Base-by-base conservation (phyloP, 2,329 filamentous ascomycete species). In the Cladophialophora immunda region DNA sequence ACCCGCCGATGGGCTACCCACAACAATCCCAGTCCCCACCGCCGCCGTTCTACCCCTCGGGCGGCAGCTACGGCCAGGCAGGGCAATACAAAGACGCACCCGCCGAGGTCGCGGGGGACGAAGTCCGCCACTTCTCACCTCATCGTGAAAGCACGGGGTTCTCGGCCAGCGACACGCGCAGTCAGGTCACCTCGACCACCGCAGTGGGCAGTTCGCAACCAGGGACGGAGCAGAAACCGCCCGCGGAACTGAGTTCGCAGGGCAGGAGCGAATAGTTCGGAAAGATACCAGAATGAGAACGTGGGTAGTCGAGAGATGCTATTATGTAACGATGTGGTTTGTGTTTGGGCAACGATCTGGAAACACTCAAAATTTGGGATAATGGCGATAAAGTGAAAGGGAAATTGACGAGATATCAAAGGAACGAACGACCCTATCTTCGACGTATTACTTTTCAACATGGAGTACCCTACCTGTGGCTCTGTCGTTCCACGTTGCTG, bases 121-220 rank as follows among this genome's bases (percentile, higher is more conserved):
- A 55, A 15, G 11, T 56, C 27, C 59, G 38, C n/a, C 50, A 32
- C 9, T 7, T 55, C 25, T 38, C 50, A 15, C 7, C 36, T 19
- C 32, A 56, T 25, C 50, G 50, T 3, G 41, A 55, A 25, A 56
- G 59, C 59, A 54, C n/a, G 13, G 59, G 34, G 3, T n/a, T 55
- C 15, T 22, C n/a, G 22, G 25, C 27, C 41, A 62, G 59, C 36
- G 59, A 62, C 59, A 62, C 59, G 34, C 58, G 32, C 41, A 61
- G 58, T 15, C 58, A 61, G n/a, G 15, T 25, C 11, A 55, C 59
- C 1, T 62, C 59, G 52, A 62, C 50, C 32, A 62, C 59, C 27
- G 59, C 59, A 25, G 50, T 56, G 27, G 54, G 32, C 19, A 47
- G 59, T 17, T 38, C 32, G 27, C 30, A 54, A 62, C 32, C 30